Evolutionary conservation across 352 stramenopile genomes (phyloP).

Genomic region (Thalassiosira livingstoniorum): DNA sequence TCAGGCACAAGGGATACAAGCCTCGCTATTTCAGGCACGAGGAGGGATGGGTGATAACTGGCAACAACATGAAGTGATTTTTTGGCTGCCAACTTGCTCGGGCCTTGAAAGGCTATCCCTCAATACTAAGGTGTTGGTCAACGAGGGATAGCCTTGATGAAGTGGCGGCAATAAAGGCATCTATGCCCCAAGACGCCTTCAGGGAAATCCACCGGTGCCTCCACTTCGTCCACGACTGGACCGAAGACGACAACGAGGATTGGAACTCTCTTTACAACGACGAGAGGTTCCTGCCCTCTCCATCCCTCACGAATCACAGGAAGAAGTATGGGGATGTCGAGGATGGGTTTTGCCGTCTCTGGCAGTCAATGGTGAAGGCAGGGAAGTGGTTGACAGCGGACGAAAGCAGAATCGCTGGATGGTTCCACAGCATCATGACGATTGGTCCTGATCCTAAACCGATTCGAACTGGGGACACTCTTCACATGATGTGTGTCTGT

Average conservation of each 20-base stretch:
- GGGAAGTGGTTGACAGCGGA: conserved; percentile 22
- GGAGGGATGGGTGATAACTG: neutral
- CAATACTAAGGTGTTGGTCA: neutral
- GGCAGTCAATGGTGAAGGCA: conserved; percentile 17
- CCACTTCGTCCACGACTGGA: conserved; percentile 3
- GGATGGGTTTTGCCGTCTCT: conserved; percentile 19
- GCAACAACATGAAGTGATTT: neutral
- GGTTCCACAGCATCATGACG: conserved; percentile 1
- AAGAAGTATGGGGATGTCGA: conserved; percentile 29
- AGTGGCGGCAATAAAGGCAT: neutral
- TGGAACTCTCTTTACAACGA: conserved; percentile 14
- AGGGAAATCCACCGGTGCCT: conserved; percentile 7
- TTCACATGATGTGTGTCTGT: conserved; percentile 24
- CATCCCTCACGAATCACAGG: neutral
- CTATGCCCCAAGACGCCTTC: neutral
- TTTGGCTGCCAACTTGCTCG: neutral
- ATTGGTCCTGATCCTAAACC: conserved; percentile 39
- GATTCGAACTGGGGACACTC: conserved; percentile 22
- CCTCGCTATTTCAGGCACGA: neutral
- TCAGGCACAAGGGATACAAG: neutral
- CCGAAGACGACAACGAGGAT: neutral
- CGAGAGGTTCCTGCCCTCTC: conserved; percentile 5
- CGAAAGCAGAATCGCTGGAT: conserved; percentile 17
- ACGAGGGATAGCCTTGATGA: neutral
- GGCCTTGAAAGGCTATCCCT: neutral